Evolutionary conservation across 179 eudicot species (phyloP).

Genomic region (Heliamphora pulchella): DNA sequence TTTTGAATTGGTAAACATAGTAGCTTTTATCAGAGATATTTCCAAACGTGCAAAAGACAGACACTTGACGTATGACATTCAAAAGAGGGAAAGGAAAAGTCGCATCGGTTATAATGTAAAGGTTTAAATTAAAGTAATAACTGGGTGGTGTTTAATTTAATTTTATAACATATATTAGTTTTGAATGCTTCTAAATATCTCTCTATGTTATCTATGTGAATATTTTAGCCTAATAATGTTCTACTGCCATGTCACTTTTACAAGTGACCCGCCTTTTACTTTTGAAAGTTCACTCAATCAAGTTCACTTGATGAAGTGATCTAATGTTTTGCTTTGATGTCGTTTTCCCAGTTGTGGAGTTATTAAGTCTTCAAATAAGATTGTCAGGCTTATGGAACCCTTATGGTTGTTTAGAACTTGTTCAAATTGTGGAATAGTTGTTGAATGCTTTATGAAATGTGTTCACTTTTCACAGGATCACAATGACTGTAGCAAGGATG

Average conservation of each 20-base stretch:
- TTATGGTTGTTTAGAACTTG: not conserved
- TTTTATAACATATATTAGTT: not conserved
- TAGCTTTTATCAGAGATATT: not conserved
- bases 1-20: not conserved
- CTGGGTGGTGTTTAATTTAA: not conserved
- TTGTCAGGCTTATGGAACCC: not conserved
- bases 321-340: not conserved
- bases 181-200: not conserved
- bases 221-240: not conserved
- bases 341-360: not conserved
- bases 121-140: not conserved
- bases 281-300: not conserved
- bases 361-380: not conserved
- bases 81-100: not conserved
- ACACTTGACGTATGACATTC: not conserved
- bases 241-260: not conserved
- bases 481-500: slow-evolving; percentile 17
- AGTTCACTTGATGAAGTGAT: not conserved
- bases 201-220: not conserved
- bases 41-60: not conserved
- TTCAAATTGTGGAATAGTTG: too few relatives aligned
- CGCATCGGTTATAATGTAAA: not conserved
- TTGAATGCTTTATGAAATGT: slow-evolving; percentile 14
- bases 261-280: not conserved
- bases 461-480: slow-evolving; percentile 39